Base-by-base conservation (phyloP, 192 early-diverging fungal species). In the Piromyces sp. region DNA sequence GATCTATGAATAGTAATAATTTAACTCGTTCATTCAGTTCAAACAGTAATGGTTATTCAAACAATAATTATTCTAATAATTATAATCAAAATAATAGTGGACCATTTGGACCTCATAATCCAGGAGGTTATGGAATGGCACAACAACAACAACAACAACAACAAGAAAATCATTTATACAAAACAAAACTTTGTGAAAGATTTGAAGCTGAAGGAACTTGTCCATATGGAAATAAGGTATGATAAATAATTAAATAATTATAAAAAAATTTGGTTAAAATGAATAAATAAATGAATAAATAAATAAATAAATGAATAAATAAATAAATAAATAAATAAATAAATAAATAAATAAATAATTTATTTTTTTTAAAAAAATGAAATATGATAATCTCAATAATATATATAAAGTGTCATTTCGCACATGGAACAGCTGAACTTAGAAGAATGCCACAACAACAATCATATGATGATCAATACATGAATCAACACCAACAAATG, bases 111-210 rank as follows among this genome's bases (percentile, higher is more conserved):
- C 51, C 51, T 11, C 51, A 68, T n/a, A 68, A 68, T 68, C 51
- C 51, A 68, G 51, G 51, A 4, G 9, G 4, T 68, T 68, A 68
- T n/a, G 51, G 51, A n/a, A 68, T 68, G 51, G 17, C 15, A 51
- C 42, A 16, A 22, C n/a, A n/a, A n/a, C 31, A 33, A 33, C 31
- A 33, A 33, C 31, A 33, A 33, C 31, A 33, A 33, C 51, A 68
- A 68, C 51, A 68, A 68, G 91, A 93, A 83, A 94, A 92, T 84
- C 94, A 93, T 38, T 91, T 94, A 78, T 96, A 94, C 88, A 96
- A 95, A 84, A 96, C 95, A 7, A 88, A 92, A 81, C 87, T 96
- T 4, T 96, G 95, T 85, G 95, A 95, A 80, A 85, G 94, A 79
- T 95, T 92, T 82, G 93, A 94, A 85, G 89, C 86, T 1, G 95